Evolutionary conservation across 2,329 filamentous ascomycete genomes (phyloP).

Genomic region (Lasiodiplodia sp.): DNA sequence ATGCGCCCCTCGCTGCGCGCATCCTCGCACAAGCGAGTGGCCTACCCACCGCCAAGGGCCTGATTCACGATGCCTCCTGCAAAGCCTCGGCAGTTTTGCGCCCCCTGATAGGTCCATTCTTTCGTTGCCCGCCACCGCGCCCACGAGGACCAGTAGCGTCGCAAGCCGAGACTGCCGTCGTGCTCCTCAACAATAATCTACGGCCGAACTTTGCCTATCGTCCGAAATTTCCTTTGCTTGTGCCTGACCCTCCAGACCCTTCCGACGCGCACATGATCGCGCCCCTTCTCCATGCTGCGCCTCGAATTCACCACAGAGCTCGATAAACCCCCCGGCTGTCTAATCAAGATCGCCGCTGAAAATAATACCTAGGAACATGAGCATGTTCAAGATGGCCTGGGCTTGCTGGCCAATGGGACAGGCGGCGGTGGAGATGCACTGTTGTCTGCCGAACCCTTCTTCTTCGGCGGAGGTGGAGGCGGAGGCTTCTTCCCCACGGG

Average conservation of each 20-base stretch:
- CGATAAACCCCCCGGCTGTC: neutral
- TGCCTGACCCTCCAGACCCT: neutral
- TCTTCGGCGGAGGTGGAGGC: slow-evolving; percentile 66
- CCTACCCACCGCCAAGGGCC: slow-evolving; percentile 10
- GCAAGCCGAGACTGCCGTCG: slow-evolving; percentile 22
- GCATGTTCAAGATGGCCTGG: slow-evolving; percentile 36
- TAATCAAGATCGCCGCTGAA: neutral
- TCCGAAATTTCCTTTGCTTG: neutral
- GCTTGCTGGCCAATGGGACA: slow-evolving; percentile 65
- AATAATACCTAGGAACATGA: neutral
- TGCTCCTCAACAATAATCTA: slow-evolving; percentile 27
- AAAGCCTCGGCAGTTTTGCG: slow-evolving; percentile 21
- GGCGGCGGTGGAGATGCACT: slow-evolving; percentile 57
- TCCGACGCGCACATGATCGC: neutral
- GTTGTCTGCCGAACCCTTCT: slow-evolving; percentile 47
- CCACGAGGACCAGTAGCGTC: slow-evolving; percentile 9
- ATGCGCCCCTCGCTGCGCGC: slow-evolving; percentile 6
- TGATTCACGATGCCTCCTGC: slow-evolving; percentile 14
- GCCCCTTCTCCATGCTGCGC: neutral
- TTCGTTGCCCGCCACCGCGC: neutral
- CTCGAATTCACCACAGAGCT: neutral
- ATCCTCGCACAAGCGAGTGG: slow-evolving; percentile 17
- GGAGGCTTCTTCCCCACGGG: slow-evolving; percentile 60
- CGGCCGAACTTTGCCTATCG: slow-evolving; percentile 24
- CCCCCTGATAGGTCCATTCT: slow-evolving; percentile 25